phyloP scores from a whole-genome alignment of 2,329 filamentous ascomycete species.

The Clonostachys rosea region DNA sequence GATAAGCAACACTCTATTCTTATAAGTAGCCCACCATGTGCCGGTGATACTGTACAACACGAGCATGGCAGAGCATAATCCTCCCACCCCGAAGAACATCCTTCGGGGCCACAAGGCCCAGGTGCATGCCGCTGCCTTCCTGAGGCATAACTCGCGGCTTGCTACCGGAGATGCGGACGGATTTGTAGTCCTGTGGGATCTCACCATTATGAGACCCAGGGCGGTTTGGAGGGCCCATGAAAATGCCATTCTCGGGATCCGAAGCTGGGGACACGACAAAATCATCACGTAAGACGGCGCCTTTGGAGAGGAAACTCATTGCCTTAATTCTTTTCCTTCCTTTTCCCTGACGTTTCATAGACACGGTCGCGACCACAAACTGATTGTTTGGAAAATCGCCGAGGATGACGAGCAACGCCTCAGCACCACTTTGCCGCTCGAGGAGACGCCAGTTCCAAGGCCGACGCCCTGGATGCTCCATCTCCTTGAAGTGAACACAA shows the following conservation, averaged over 20 bases:
- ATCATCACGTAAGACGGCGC: conserved; percentile 73
- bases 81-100: conserved; percentile 49
- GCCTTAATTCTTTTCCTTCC: background rate
- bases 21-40: no score
- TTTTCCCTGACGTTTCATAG: conserved; percentile 35
- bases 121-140: conserved; percentile 73
- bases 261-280: conserved; percentile 65
- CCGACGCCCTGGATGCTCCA: conserved; percentile 82
- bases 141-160: conserved; percentile 69
- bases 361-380: conserved; percentile 83
- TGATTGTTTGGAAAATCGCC: conserved; percentile 78
- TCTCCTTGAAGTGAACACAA: conserved; percentile 78
- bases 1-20: no score
- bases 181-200: conserved; percentile 81
- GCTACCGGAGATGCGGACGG: conserved; percentile 87
- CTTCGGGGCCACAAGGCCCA: conserved; percentile 81
- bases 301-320: background rate
- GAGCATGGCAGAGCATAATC: conserved; percentile 16
- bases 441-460: conserved; percentile 41
- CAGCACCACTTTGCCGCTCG: conserved; percentile 67
- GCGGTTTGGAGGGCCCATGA: conserved; percentile 86
- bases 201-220: conserved; percentile 73
- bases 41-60: background rate
- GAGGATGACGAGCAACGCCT: conserved; percentile 56
- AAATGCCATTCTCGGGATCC: conserved; percentile 70